Evolutionary conservation across 176 grass and related monocot genomes (phyloP), one percentile per base, ranked within the genome.

Genomic region (Coix lacrymajobi): DNA sequence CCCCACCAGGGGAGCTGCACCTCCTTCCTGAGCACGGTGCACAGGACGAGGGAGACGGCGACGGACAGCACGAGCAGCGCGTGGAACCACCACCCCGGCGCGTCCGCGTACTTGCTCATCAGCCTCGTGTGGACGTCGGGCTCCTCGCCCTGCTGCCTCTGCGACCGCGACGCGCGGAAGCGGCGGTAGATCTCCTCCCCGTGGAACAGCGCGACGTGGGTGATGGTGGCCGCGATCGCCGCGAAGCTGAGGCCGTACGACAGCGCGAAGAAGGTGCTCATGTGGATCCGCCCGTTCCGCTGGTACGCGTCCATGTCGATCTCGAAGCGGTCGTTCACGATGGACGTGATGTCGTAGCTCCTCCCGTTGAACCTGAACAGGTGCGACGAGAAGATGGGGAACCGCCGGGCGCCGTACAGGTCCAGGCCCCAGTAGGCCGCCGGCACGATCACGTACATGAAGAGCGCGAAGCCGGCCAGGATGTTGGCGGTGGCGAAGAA

Each of bases 1-100:
- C 88, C 94, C 92, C 94, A 97, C 83, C 83, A 88, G 58, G 90
- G 90, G 32, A 97, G 90, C 73, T 94, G 94, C 65, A 97, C 75
- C 65, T 94, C 54, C n/a, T 94, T 81, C 73, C 81, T 94, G 17
- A 93, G 81, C 9, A 91, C 81, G 22, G 90, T 94, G 57, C 92
- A 97, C 31, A 97, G 88, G 75, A 86, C 54, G 12, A 88, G 30
- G 20, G 90, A 86, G 75, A 88, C 40, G 19, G 14, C 32, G 20
- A 79, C 7, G 5, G 79, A 79, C 17, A 85, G 52, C 11, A 40
- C 39, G 13, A 92, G 86, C 56, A 88, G 36, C 30, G 66, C 60
- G 70, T 85, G 24, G 65, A 92, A 92, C 90, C 86, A 92, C 86
- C 86, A 92, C 12, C 54, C 63, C 3, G 86, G 90, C 24, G 83